Percentiles rank a stretch among this genome's conserved stretches.
These are phyloP conservation scores for Calycina marina DNA, from an alignment of 2,329 filamentous ascomycete species.

Conservation along the genomic window DNA sequence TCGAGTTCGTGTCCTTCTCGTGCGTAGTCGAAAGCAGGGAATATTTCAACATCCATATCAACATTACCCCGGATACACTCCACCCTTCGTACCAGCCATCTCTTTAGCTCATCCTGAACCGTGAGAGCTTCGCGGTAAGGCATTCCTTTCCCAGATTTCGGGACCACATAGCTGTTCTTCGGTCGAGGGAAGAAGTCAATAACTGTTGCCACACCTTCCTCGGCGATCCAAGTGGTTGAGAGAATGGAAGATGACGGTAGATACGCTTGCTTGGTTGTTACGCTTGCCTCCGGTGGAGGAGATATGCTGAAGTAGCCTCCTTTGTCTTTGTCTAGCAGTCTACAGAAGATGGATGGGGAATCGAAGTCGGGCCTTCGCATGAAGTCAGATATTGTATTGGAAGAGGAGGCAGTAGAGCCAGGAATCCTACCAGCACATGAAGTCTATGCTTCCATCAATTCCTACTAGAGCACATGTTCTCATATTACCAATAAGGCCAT, in stretches of 20 bases:
- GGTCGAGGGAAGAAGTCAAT: constrained; percentile 66
- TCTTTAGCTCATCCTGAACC: constrained; percentile 49
- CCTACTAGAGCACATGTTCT: constrained; percentile 62
- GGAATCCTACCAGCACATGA: constrained; percentile 54
- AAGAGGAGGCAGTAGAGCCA: not conserved
- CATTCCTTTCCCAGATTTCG: constrained; percentile 32
- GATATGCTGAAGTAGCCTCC: constrained; percentile 59
- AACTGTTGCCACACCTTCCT: constrained; percentile 59
- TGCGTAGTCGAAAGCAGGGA: constrained; percentile 60
- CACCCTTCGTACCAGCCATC: constrained; percentile 55
- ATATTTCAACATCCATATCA: constrained; percentile 50
- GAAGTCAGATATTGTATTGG: constrained; percentile 2
- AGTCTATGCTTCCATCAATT: constrained; percentile 60
- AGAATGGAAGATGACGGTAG: constrained; percentile 61
- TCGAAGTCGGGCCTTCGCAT: constrained; percentile 56
- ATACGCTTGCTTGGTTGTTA: constrained; percentile 65
- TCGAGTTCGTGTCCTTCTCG: constrained; percentile 45
- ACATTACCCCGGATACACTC: constrained; percentile 58
- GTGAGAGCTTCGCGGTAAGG: constrained; percentile 37
- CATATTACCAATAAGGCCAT: constrained; percentile 72
- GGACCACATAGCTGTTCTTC: constrained; percentile 38
- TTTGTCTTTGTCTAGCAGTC: constrained; percentile 58
- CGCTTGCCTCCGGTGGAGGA: constrained; percentile 34
- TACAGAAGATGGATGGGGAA: constrained; percentile 61
- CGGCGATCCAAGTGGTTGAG: constrained; percentile 63